Evolutionary conservation across 2,329 filamentous ascomycete genomes (phyloP).

Genomic region (Ophiostoma himal-ulmi): DNA sequence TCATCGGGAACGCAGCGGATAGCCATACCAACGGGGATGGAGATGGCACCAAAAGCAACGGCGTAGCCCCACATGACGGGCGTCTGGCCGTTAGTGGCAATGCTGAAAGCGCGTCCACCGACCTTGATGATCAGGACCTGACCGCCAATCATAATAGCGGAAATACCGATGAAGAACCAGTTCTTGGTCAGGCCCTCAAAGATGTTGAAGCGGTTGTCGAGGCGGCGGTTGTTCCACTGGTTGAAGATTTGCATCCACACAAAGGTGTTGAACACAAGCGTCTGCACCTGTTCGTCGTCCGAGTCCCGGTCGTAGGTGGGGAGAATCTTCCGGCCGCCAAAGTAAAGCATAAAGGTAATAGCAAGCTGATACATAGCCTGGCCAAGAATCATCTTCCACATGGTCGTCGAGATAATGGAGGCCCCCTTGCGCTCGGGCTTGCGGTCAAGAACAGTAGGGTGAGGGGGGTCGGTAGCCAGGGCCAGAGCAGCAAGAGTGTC

Average conservation of each 20-base stretch:
- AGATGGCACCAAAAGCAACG: conserved; percentile 74
- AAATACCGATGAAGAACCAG: conserved; percentile 83
- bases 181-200: conserved; percentile 83
- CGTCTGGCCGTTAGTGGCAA: conserved; percentile 55
- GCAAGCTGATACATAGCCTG: conserved; percentile 86
- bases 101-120: conserved; percentile 74
- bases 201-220: conserved; percentile 94
- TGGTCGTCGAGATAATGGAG: conserved; percentile 72
- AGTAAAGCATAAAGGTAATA: conserved; percentile 75
- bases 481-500: conserved; percentile 88
- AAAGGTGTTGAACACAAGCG: conserved; percentile 94
- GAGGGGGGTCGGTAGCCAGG: conserved; percentile 84
- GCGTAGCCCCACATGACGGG: conserved; percentile 83
- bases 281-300: conserved; percentile 52
- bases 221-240: conserved; percentile 89
- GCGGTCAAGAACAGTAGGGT: conserved; percentile 70
- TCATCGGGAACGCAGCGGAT: conserved; percentile 79
- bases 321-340: conserved; percentile 31
- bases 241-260: conserved; percentile 99
- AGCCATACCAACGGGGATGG: conserved; percentile 73
- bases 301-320: conserved; percentile 39
- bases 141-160: conserved; percentile 77
- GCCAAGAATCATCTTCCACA: conserved; percentile 99
- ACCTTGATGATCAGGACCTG: conserved; percentile 88
- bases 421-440: conserved; percentile 57